Evolutionary conservation across 495 filamentous ascomycete species (phyloP).

Genomic region (Aspergillus ellipticus): DNA sequence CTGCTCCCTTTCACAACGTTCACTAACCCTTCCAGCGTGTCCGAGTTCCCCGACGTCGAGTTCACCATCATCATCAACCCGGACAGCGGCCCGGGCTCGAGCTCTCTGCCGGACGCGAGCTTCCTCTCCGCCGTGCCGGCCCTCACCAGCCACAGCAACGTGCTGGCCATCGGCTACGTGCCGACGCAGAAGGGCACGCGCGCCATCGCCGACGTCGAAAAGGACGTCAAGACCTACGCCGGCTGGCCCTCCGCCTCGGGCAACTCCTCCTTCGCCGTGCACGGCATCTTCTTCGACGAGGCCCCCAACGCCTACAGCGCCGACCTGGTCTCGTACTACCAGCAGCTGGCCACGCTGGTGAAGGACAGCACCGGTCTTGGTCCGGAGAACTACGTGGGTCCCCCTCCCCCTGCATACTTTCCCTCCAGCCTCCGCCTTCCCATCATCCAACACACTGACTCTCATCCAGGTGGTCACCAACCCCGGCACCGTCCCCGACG

Average conservation of each 20-base stretch:
- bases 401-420: too few relatives aligned
- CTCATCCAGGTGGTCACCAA: slow-evolving; percentile 29
- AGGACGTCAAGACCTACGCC: slow-evolving; percentile 31
- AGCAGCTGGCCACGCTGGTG: slow-evolving; percentile 10
- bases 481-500: slow-evolving; percentile 26
- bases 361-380: slow-evolving; percentile 16
- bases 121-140: slow-evolving; percentile 29
- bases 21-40: slow-evolving; percentile 8
- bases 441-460: too few relatives aligned
- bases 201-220: slow-evolving; percentile 13
- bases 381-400: slow-evolving; percentile 13
- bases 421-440: background rate
- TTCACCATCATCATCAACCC: slow-evolving; percentile 46
- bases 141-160: slow-evolving; percentile 31
- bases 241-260: slow-evolving; percentile 21
- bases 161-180: slow-evolving; percentile 42
- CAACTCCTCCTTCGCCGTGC: slow-evolving; percentile 10
- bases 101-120: slow-evolving; percentile 28
- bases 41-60: slow-evolving; percentile 22
- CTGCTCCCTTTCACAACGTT: background rate
- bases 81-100: slow-evolving; percentile 34
- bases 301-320: slow-evolving; percentile 15
- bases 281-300: slow-evolving; percentile 25
- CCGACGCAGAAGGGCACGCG: slow-evolving; percentile 31
- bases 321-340: slow-evolving; percentile 9